Base-by-base conservation (phyloP, 2,329 filamentous ascomycete species). In the Penicillium sp. region DNA sequence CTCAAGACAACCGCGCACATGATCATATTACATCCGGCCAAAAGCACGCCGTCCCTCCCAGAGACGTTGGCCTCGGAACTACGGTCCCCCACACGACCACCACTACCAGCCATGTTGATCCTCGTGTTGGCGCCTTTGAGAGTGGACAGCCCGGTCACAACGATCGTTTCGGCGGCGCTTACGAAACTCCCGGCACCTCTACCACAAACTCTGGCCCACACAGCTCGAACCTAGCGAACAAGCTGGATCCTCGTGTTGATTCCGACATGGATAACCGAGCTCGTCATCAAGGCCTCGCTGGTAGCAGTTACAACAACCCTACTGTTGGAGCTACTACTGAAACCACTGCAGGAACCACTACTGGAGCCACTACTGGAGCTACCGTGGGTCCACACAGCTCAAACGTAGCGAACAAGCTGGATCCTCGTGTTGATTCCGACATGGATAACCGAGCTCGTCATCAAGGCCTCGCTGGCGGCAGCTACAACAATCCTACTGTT, bases 161-260 rank as follows among this genome's bases (percentile, higher is more conserved):
- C 10, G 13, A 7, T 13, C 20, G 38, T 6, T 4, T n/a, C 11
- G 38, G 8, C 38, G n/a, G 11, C 2, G 10, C 20, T 13, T 5
- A 16, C 10, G 16, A 7, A 11, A 20, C 22, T 18, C 20, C 38
- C 38, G 14, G 11, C 4, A 41, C 24, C 11, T 24, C 38, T 24
- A 25, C 25, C 31, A n/a, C n/a, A n/a, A 46, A 36, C 16, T 16
- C 35, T 10, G 42, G 42, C 7, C 44, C 44, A 4, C 44, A 46
- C 16, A 38, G n/a, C 31, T 54, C 51, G 11, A 51, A 41, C 2
- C 7, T 45, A 11, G 40, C 51, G 1, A 58, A 58, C 22, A 54
- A 52, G 44, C 24, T 56, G 28, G 53, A 58, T 33, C 50, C 56
- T 38, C 56, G 48, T n/a, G 53, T 58, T 11, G 48, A 50, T 28